These are phyloP conservation scores for Eucalyptus curtisii DNA, from an alignment of 345 rosid species.

Conservation along the genomic window DNA sequence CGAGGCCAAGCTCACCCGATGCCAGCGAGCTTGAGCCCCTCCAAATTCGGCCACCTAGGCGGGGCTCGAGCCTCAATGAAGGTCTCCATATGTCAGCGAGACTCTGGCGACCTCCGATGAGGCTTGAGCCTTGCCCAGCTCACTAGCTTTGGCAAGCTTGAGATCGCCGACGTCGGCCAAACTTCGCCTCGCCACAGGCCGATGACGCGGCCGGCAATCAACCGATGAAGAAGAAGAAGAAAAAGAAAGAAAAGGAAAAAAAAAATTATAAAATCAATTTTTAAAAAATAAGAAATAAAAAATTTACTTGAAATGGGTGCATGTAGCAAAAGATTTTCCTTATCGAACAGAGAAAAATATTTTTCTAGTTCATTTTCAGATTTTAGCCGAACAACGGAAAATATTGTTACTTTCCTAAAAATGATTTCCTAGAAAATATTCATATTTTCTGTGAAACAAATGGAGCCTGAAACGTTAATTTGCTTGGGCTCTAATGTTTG, in stretches of 20 bases:
- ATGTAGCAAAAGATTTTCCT: accelerated
- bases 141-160: accelerated
- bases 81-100: too few species aligned
- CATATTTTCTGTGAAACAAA: accelerated
- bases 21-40: accelerated
- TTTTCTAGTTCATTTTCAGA: too few species aligned
- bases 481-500: too few species aligned
- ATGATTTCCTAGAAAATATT: too few species aligned
- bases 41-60: accelerated
- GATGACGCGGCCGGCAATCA: accelerated
- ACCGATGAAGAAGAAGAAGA: too few species aligned
- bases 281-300: too few species aligned
- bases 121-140: too few species aligned
- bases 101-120: accelerated
- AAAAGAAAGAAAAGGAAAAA: too few species aligned
- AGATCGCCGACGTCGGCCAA: accelerated
- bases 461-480: accelerated
- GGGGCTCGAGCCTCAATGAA: too few species aligned
- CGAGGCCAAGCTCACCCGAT: accelerated
- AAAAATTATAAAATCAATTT: too few species aligned
- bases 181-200: accelerated
- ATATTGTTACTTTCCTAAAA: too few species aligned
- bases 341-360: too few species aligned
- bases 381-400: accelerated
- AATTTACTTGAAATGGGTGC: accelerated